Conservation (phyloP, 495 filamentous ascomycete genomes). For the Acidiella bohemica region DNA sequence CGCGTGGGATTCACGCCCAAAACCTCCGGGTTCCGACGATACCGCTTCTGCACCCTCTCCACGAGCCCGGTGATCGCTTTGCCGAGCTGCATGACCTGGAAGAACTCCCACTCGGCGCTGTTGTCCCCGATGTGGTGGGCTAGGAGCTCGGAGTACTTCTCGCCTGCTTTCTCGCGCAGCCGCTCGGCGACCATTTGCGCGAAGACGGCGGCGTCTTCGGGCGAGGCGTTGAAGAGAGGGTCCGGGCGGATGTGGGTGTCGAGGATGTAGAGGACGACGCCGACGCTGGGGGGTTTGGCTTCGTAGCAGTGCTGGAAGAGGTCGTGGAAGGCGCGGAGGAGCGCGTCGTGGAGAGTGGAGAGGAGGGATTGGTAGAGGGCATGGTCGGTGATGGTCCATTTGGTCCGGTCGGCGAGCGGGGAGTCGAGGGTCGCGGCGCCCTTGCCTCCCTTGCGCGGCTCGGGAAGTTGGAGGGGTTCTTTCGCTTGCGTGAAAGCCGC, state of each 20-base stretch:
- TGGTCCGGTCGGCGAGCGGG: conserved; percentile 41
- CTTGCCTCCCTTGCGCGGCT: conserved; percentile 40
- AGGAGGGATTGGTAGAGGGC: conserved; percentile 62
- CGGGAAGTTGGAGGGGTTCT: conserved; percentile 38
- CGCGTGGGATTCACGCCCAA: conserved; percentile 79
- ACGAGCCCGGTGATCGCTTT: conserved; percentile 70
- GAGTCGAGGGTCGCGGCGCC: conserved; percentile 27
- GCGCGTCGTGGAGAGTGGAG: conserved; percentile 59
- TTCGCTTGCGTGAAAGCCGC: conserved; percentile 71
- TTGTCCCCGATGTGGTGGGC: conserved; percentile 59
- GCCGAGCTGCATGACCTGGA: conserved; percentile 74
- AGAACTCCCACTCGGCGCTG: conserved; percentile 69
- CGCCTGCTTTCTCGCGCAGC: conserved; percentile 55
- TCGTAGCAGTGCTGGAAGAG: conserved; percentile 80
- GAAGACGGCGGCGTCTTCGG: conserved; percentile 56
- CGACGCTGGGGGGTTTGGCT: conserved; percentile 62
- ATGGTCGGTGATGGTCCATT: conserved; percentile 75
- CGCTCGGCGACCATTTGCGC: conserved; percentile 55
- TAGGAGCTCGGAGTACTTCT: conserved; percentile 60
- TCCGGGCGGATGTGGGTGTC: conserved; percentile 72
- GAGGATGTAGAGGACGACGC: conserved; percentile 69
- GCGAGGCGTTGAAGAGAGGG: conserved; percentile 53
- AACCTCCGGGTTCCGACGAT: conserved; percentile 72
- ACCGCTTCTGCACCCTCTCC: conserved; percentile 81
- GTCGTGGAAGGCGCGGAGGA: conserved; percentile 80